These are phyloP conservation scores for Debaryomycetaceae sp. DNA, from an alignment of 1,139 yeast species.

Conservation along the genomic window DNA sequence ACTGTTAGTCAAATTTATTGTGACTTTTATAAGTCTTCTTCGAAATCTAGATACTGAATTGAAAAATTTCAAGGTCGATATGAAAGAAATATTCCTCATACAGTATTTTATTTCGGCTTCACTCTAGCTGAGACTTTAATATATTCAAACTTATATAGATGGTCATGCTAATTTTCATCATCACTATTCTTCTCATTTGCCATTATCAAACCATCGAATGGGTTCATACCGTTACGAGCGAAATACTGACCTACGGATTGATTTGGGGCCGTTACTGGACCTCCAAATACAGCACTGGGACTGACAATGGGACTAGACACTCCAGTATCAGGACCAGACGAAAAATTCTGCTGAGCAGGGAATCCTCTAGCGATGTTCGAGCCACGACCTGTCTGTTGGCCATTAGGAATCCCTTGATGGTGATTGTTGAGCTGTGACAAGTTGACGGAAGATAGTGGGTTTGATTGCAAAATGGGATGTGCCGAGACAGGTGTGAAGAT, in stretches of 20 bases:
- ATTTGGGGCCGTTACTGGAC: conserved; percentile 31
- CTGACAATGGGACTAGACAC: conserved; percentile 13
- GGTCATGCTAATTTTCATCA: neutral
- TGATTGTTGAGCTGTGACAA: conserved; percentile 12
- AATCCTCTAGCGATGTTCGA: conserved; percentile 2
- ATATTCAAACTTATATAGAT: neutral
- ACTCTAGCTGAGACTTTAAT: neutral
- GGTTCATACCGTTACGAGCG: conserved; percentile 39
- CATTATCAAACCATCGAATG: conserved; percentile 40
- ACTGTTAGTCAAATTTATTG: too few relatives aligned
- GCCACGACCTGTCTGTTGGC: conserved; percentile 23
- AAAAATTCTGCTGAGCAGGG: conserved; percentile 2
- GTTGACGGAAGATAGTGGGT: conserved; percentile 19
- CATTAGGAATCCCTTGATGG: conserved; percentile 1
- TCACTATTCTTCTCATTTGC: neutral
- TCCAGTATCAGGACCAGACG: conserved; percentile 10
- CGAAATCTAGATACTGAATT: neutral
- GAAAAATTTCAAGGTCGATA: conserved; percentile 1
- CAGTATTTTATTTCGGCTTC: neutral
- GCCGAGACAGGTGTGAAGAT: conserved; percentile 33
- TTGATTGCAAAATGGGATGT: conserved; percentile 20
- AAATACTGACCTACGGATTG: conserved; percentile 35
- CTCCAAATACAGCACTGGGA: conserved; percentile 7
- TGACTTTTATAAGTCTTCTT: too few relatives aligned
- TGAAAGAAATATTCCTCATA: neutral